These are phyloP conservation scores for Penicillium desertorum DNA, from an alignment of 495 filamentous ascomycete species.

Conservation along the genomic window DNA sequence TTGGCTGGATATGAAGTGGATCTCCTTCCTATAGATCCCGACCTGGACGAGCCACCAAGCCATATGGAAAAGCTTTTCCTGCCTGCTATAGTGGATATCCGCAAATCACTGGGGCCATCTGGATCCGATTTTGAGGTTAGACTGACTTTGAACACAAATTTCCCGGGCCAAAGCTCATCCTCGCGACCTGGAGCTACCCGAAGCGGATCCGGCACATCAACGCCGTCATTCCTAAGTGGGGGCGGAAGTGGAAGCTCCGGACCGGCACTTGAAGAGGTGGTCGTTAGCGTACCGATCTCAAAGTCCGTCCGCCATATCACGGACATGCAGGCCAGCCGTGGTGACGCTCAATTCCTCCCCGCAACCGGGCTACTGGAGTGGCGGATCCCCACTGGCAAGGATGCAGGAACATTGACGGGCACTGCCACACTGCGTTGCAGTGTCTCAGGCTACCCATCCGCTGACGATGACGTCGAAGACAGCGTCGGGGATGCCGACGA, in stretches of 20 bases:
- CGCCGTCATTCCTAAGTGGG: conserved; percentile 60
- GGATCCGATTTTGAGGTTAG: conserved; percentile 89
- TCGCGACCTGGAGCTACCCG: conserved; percentile 37
- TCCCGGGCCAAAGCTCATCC: conserved; percentile 42
- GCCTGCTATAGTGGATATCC: conserved; percentile 78
- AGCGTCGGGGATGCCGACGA: conserved; percentile 45
- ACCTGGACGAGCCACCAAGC: conserved; percentile 45
- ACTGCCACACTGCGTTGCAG: conserved; percentile 77
- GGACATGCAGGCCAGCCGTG: conserved; percentile 77
- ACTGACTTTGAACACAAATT: conserved; percentile 66
- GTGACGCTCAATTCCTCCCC: conserved; percentile 78
- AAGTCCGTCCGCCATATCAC: conserved; percentile 79
- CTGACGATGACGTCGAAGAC: conserved; percentile 58
- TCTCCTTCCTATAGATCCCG: conserved; percentile 64
- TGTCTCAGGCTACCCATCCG: conserved; percentile 62
- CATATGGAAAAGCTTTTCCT: conserved; percentile 68
- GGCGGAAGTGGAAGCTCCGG: conserved; percentile 47
- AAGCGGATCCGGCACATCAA: conserved; percentile 53
- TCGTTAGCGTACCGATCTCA: conserved; percentile 80
- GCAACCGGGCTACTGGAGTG: conserved; percentile 76
- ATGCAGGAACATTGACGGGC: conserved; percentile 57
- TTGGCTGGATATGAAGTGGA: conserved; percentile 94
- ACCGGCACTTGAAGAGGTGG: conserved; percentile 75
- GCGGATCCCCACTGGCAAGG: conserved; percentile 69
- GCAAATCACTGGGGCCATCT: conserved; percentile 67